Percentiles rank a stretch among this genome's conserved stretches.
Conservation (phyloP, 768 basidiomycete species). For the Leccinum incarnatum region DNA sequence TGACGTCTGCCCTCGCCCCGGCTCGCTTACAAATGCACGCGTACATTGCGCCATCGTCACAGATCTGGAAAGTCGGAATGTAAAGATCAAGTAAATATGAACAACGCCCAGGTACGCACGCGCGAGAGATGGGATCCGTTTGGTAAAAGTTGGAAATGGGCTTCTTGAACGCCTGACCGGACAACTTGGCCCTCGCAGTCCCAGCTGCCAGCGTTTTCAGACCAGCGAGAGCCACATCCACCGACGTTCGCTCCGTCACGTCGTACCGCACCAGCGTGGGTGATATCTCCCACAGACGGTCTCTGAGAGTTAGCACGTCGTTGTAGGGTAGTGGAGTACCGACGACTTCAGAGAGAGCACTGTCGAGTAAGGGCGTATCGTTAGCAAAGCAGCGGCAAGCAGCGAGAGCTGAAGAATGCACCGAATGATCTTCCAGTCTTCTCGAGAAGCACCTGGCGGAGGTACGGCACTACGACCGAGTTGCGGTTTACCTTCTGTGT, state of each 20-base stretch:
- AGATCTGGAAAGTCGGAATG: conserved; percentile 46
- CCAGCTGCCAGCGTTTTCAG: conserved; percentile 53
- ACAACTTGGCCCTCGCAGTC: conserved; percentile 53
- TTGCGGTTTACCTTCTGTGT: conserved; percentile 94
- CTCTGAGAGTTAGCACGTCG: conserved; percentile 76
- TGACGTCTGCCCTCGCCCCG: not conserved
- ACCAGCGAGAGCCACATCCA: conserved; percentile 68
- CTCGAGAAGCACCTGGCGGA: conserved; percentile 91
- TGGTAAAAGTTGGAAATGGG: conserved; percentile 94
- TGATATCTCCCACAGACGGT: conserved; percentile 96
- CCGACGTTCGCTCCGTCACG: conserved; percentile 69
- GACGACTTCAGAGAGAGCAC: conserved; percentile 88
- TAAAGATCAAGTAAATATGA: not conserved
- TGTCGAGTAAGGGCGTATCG: conserved; percentile 22
- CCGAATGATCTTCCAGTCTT: conserved; percentile 98
- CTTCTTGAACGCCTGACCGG: conserved; percentile 64
- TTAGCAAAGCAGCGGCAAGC: not conserved
- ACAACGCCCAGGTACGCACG: conserved; percentile 51
- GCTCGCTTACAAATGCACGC: conserved; percentile 74
- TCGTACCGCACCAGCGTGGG: conserved; percentile 89
- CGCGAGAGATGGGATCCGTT: conserved; percentile 92
- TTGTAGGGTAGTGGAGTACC: conserved; percentile 85
- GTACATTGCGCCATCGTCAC: conserved; percentile 96
- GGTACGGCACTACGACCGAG: conserved; percentile 88
- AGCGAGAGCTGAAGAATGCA: conserved; percentile 31